These are phyloP conservation scores for Jackrogersella minutella DNA, from an alignment of 495 filamentous ascomycete genomes.

Conservation along the genomic window DNA sequence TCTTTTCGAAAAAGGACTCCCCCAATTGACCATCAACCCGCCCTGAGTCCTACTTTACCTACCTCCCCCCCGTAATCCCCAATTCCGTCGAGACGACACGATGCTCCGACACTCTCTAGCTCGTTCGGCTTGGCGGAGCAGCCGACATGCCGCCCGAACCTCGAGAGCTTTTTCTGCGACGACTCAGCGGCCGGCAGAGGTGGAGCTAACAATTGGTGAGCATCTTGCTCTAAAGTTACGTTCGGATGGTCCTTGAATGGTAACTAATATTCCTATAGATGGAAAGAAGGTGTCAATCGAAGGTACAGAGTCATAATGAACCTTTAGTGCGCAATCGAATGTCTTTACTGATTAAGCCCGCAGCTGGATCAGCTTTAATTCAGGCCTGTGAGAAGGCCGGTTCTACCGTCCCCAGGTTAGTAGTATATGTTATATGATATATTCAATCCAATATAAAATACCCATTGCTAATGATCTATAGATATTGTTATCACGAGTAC, in stretches of 20 bases:
- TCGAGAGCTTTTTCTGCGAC: conserved; percentile 79
- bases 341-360: conserved; percentile 41
- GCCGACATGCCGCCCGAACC: conserved; percentile 69
- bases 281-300: conserved; percentile 95
- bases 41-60: conserved; percentile 38
- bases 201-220: conserved; percentile 93
- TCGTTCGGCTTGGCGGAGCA: conserved; percentile 84
- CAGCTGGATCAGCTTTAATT: conserved; percentile 91
- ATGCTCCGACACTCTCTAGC: conserved; percentile 90
- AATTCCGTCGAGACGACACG: conserved; percentile 63
- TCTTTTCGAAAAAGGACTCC: conserved; percentile 30
- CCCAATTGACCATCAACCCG: conserved; percentile 41
- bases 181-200: conserved; percentile 77
- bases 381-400: conserved; percentile 99
- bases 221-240: conserved; percentile 17
- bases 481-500: conserved; percentile 99
- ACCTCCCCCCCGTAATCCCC: conserved; percentile 37
- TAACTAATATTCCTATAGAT: conserved; percentile 65
- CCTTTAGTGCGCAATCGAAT: conserved; percentile 30
- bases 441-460: not conserved
- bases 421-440: not conserved
- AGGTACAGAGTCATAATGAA: conserved; percentile 63
- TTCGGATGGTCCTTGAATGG: conserved; percentile 22
- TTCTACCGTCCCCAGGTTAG: conserved; percentile 82
- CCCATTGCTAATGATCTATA: conserved; percentile 55